phyloP scores from a whole-genome alignment of 495 filamentous ascomycete species.

The Trichoderma erinaceum region DNA sequence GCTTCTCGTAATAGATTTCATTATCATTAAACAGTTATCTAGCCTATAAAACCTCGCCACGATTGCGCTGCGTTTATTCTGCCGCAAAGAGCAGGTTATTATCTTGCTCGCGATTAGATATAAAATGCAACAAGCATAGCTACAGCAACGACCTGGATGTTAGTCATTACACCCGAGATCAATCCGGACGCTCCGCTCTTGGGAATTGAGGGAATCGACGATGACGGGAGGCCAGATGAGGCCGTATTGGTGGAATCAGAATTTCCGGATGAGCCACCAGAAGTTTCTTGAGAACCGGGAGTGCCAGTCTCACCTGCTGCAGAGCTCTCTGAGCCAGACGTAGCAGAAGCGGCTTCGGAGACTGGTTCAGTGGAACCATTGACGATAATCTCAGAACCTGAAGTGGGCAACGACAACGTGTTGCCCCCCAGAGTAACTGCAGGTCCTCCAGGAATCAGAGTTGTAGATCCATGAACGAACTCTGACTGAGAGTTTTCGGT shows the following conservation, averaged over 20 bases:
- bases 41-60: neutral
- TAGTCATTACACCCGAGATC: neutral
- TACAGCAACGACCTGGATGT: neutral
- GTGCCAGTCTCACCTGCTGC: neutral
- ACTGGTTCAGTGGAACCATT: neutral
- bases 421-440: neutral
- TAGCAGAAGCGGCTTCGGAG: neutral
- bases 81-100: neutral
- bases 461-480: neutral
- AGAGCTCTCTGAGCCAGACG: neutral
- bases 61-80: neutral
- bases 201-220: neutral
- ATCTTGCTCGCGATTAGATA: neutral
- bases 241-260: neutral
- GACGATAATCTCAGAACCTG: neutral
- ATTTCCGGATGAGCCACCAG: neutral
- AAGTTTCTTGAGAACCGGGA: neutral
- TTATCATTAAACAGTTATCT: slow-evolving; percentile 2
- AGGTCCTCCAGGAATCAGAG: neutral
- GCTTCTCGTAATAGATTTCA: neutral
- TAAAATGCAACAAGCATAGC: slow-evolving; percentile 4
- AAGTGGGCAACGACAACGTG: neutral
- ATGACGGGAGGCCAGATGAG: neutral
- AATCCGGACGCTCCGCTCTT: neutral
- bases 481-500: slow-evolving; percentile 3